Percentiles rank a stretch among this genome's conserved stretches.
These are phyloP conservation scores for Sinapis alba DNA, from an alignment of 441 rosid genomes.

Conservation along the genomic window DNA sequence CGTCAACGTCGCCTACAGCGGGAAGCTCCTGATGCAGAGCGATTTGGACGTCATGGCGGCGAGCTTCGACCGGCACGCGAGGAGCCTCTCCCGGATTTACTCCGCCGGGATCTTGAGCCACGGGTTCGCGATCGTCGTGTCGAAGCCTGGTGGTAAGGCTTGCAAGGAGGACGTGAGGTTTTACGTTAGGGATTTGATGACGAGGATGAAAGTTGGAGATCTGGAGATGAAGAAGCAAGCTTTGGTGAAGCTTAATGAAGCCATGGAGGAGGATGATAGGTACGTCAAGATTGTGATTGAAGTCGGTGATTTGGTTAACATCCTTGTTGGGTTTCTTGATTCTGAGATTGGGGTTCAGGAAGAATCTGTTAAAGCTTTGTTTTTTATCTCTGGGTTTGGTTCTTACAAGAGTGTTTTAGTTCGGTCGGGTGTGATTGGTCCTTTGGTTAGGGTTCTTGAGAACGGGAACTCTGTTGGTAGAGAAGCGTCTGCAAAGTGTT, in stretches of 20 bases:
- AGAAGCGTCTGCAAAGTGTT: constrained; percentile 59
- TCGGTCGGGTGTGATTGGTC: constrained; percentile 72
- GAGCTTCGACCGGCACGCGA: constrained; percentile 55
- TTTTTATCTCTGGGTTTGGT: constrained; percentile 63
- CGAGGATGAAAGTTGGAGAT: constrained; percentile 93
- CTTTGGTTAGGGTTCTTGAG: constrained; percentile 73
- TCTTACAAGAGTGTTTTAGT: constrained; percentile 50
- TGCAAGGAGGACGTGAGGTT: constrained; percentile 84
- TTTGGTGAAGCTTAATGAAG: constrained; percentile 56
- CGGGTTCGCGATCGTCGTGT: constrained; percentile 77
- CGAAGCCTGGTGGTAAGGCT: constrained; percentile 62
- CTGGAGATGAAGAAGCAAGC: constrained; percentile 79
- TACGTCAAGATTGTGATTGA: constrained; percentile 58
- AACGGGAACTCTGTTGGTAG: constrained; percentile 53
- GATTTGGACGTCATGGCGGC: constrained; percentile 73
- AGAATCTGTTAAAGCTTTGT: constrained; percentile 58
- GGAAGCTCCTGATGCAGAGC: constrained; percentile 97
- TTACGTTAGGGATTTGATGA: constrained; percentile 73
- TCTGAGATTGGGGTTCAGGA: constrained; percentile 62
- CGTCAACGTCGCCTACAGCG: constrained; percentile 73
- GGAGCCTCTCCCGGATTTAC: constrained; percentile 67
- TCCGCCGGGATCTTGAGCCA: constrained; percentile 61
- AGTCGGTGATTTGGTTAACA: constrained; percentile 50
- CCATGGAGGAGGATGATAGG: constrained; percentile 58
- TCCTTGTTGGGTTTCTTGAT: constrained; percentile 63